Percentiles rank a stretch among this genome's conserved stretches.
Conservation (phyloP, 116 monocot genomes). For the Iris pallida region DNA sequence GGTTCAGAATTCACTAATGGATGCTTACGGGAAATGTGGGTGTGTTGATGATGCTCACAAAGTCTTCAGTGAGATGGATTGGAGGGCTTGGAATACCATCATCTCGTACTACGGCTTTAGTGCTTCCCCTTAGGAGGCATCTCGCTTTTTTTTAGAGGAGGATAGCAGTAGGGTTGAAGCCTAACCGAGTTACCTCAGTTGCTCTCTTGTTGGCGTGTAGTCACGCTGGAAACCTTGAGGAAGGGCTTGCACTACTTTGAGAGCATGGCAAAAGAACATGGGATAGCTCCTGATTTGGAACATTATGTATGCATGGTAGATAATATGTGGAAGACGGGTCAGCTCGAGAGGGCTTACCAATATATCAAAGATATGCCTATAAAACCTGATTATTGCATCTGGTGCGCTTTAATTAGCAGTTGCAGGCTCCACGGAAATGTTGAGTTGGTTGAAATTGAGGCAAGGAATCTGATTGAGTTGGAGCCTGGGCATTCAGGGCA, state of each 20-base stretch:
- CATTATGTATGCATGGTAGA: conserved; percentile 77
- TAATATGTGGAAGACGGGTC: conserved; percentile 45
- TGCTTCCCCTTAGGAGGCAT: conserved; percentile 31
- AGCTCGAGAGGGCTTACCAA: conserved; percentile 45
- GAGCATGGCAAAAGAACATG: conserved; percentile 38
- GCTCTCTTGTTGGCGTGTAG: conserved; percentile 33
- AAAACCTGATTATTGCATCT: conserved; percentile 54
- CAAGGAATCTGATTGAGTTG: conserved; percentile 41
- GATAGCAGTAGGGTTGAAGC: conserved; percentile 37
- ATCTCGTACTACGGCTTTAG: conserved; percentile 52
- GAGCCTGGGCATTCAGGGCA: conserved; percentile 66
- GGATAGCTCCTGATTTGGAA: conserved; percentile 42
- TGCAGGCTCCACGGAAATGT: conserved; percentile 62
- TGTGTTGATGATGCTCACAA: conserved; percentile 33
- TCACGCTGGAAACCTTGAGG: conserved; percentile 48
- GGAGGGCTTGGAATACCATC: conserved; percentile 62
- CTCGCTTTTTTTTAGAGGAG: conserved; percentile 32
- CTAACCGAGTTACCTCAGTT: conserved; percentile 33
- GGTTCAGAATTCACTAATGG: conserved; percentile 54
- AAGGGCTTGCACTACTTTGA: conserved; percentile 44
- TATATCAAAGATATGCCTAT: conserved; percentile 68
- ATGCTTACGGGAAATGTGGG: conserved; percentile 76
- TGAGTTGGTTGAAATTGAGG: conserved; percentile 54
- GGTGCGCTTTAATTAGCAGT: conserved; percentile 59
- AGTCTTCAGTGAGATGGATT: conserved; percentile 52